Conservation (phyloP, 805 yeast genomes). For the Kregervanrija delftensis region DNA sequence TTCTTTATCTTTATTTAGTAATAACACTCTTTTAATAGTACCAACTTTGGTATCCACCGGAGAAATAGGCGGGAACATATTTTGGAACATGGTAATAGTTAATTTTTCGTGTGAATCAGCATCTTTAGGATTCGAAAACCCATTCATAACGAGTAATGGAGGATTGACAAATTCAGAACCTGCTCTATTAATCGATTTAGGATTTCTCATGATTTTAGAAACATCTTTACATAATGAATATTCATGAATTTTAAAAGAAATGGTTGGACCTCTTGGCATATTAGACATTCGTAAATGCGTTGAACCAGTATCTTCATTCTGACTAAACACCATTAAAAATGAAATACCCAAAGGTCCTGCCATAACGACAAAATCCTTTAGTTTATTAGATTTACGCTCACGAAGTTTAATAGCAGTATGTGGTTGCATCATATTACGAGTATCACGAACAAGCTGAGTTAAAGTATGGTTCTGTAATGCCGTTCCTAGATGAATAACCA, state of each 20-base stretch:
- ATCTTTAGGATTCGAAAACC: constrained; percentile 66
- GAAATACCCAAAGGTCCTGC: constrained; percentile 94
- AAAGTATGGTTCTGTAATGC: constrained; percentile 74
- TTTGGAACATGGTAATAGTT: constrained; percentile 84
- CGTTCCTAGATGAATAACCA: constrained; percentile 83
- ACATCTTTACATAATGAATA: constrained; percentile 84
- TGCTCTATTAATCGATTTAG: constrained; percentile 69
- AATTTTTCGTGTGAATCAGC: constrained; percentile 71
- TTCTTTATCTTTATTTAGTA: constrained; percentile 66
- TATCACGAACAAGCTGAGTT: constrained; percentile 78
- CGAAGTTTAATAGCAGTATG: constrained; percentile 86
- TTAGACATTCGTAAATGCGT: constrained; percentile 78
- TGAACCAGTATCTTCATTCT: constrained; percentile 67
- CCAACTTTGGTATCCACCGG: constrained; percentile 73
- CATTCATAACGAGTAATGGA: constrained; percentile 87
- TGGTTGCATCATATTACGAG: constrained; percentile 90
- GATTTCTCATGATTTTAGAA: constrained; percentile 57
- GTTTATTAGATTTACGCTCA: constrained; percentile 80
- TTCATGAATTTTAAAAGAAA: constrained; percentile 69
- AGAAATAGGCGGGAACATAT: constrained; percentile 90
- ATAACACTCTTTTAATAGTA: constrained; percentile 75
- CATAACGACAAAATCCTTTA: constrained; percentile 96
- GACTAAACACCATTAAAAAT: constrained; percentile 82
- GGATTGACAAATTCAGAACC: constrained; percentile 63
- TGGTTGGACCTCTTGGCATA: constrained; percentile 92